phyloP scores from a whole-genome alignment of 495 filamentous ascomycete species.

The Xanthoparmelia taractica region DNA sequence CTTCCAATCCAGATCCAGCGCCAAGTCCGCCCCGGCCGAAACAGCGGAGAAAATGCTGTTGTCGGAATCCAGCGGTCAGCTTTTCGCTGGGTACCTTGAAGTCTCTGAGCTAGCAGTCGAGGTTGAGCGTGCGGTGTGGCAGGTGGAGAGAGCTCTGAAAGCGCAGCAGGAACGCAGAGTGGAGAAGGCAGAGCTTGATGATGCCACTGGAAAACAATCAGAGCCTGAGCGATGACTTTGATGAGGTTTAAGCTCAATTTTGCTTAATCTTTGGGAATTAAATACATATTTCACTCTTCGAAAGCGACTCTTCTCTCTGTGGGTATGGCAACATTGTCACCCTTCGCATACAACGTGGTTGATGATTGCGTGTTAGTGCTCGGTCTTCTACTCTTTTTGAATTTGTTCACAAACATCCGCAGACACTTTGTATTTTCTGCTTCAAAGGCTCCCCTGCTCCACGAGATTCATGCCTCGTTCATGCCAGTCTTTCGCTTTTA shows the following conservation, averaged over 20 bases:
- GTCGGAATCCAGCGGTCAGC: slow-evolving; percentile 50
- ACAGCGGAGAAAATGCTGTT: slow-evolving; percentile 51
- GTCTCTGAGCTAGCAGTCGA: slow-evolving; percentile 81
- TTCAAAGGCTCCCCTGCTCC: neutral
- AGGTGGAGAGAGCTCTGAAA: slow-evolving; percentile 64
- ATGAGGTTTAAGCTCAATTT: neutral
- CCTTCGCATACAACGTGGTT: too few species aligned
- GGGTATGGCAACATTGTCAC: neutral
- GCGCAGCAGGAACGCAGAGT: slow-evolving; percentile 39
- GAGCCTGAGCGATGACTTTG: slow-evolving; percentile 10
- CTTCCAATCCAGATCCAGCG: neutral
- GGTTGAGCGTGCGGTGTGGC: slow-evolving; percentile 79
- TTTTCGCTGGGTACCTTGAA: slow-evolving; percentile 62
- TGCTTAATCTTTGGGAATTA: neutral
- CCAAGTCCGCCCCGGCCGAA: slow-evolving; percentile 4
- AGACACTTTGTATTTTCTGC: neutral
- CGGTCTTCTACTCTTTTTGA: neutral
- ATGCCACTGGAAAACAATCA: slow-evolving; percentile 5
- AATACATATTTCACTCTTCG: neutral
- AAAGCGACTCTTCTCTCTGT: neutral
- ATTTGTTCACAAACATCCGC: neutral
- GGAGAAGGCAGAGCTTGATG: slow-evolving; percentile 26
- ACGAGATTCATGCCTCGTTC: neutral
- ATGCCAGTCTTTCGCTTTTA: neutral
- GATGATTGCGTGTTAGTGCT: too few species aligned